Percentiles rank a stretch among this genome's conserved stretches.
Conservation (phyloP, 2,329 filamentous ascomycete species). For the Blastomyces percursus region DNA sequence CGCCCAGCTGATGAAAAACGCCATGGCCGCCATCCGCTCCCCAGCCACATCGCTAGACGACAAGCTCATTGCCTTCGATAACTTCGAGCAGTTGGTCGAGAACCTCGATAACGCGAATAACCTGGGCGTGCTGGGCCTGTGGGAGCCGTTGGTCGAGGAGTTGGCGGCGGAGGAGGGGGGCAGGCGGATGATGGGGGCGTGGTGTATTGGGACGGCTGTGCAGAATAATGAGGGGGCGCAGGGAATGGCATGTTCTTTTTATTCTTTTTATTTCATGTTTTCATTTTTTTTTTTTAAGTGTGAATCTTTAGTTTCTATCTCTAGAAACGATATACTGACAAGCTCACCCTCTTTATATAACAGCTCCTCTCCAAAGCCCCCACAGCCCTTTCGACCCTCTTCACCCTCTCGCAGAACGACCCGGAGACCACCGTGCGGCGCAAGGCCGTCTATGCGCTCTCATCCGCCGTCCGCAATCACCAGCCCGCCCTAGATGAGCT, state of each 20-base stretch:
- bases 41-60: conserved; percentile 58
- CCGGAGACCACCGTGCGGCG: conserved; percentile 56
- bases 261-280: conserved; percentile 7
- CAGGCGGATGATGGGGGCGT: conserved; percentile 76
- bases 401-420: conserved; percentile 52
- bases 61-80: conserved; percentile 79
- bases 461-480: conserved; percentile 76
- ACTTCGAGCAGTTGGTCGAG: conserved; percentile 88
- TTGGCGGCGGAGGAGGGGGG: conserved; percentile 59
- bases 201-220: conserved; percentile 87
- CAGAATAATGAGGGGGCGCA: conserved; percentile 89
- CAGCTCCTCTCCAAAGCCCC: conserved; percentile 39
- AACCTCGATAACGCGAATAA: conserved; percentile 96
- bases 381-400: conserved; percentile 60
- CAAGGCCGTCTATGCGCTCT: conserved; percentile 84
- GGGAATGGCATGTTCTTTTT: conserved; percentile 48
- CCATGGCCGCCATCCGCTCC: conserved; percentile 65
- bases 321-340: not conserved
- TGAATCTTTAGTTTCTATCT: too few relatives aligned
- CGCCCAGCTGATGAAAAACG: conserved; percentile 78
- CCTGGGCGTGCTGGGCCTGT: conserved; percentile 64
- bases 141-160: conserved; percentile 65
- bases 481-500: conserved; percentile 59
- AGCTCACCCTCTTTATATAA: conserved; percentile 10
- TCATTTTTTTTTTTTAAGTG: too few relatives aligned